phyloP scores from a whole-genome alignment of 305 asterid species.

The Euphrasia arctica region DNA sequence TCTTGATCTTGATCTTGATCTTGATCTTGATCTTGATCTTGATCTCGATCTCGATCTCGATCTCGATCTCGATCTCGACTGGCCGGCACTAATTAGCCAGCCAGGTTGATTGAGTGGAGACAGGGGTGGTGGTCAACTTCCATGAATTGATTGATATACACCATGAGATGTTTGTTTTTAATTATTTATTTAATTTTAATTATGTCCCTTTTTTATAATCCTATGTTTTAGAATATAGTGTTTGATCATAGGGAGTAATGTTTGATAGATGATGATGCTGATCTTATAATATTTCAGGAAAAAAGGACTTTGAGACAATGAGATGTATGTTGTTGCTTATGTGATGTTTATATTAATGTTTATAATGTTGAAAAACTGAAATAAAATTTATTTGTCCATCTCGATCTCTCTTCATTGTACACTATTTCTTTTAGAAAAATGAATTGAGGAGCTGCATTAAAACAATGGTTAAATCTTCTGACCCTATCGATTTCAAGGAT shows the following conservation, averaged over 20 bases:
- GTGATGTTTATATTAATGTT: constrained; percentile 55
- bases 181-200: constrained; percentile 18
- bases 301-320: constrained; percentile 34
- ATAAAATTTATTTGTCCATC: constrained; percentile 18
- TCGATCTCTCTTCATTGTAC: too few relatives aligned
- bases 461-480: too few relatives aligned
- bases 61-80: too few relatives aligned
- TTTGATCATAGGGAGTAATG: constrained; percentile 33
- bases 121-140: constrained; percentile 20
- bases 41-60: too few relatives aligned
- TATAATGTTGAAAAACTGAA: constrained; percentile 34
- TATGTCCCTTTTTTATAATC: constrained; percentile 18
- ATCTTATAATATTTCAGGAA: constrained; percentile 24
- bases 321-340: constrained; percentile 33
- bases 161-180: constrained; percentile 41
- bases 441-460: too few relatives aligned
- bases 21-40: too few relatives aligned
- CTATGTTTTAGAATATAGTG: constrained; percentile 42
- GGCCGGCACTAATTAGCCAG: too few relatives aligned
- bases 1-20: too few relatives aligned
- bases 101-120: constrained; percentile 6
- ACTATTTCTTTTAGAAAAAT: constrained; percentile 29
- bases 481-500: too few relatives aligned
- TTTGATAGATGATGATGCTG: constrained; percentile 41
- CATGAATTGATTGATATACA: constrained; percentile 37